A percentile compares a stretch with the other conserved stretches of the same genome.
These are phyloP conservation scores for Aquilaria sinensis DNA, from an alignment of 345 rosid genomes.

Conservation along the genomic window DNA sequence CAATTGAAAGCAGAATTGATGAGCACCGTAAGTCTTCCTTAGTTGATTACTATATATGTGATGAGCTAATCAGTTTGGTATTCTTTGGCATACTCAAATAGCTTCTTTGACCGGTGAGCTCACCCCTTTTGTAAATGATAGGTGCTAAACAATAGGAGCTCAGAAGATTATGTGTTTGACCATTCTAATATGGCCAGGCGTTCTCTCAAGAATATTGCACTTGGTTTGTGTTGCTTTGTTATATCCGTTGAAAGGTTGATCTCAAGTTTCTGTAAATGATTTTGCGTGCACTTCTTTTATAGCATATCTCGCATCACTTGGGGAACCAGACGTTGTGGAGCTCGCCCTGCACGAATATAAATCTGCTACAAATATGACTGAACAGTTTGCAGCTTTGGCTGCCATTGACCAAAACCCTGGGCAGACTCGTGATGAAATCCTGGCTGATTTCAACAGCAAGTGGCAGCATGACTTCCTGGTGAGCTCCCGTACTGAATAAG, in stretches of 20 bases:
- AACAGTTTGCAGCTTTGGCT: constrained; percentile 86
- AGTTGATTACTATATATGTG: background rate
- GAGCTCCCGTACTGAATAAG: constrained; percentile 9
- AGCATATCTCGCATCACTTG: constrained; percentile 90
- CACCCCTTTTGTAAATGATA: constrained; percentile 18
- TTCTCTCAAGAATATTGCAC: constrained; percentile 76
- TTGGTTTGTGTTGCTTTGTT: constrained; percentile 45
- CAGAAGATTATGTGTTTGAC: constrained; percentile 68
- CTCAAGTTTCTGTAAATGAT: constrained; percentile 2
- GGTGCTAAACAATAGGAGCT: constrained; percentile 76
- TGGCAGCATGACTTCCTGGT: constrained; percentile 92
- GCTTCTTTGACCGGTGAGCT: constrained; percentile 2
- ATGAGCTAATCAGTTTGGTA: background rate
- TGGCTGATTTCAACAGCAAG: constrained; percentile 79
- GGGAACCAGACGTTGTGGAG: constrained; percentile 41
- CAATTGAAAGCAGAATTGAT: constrained; percentile 76
- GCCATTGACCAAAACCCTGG: constrained; percentile 80
- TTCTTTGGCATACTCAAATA: background rate
- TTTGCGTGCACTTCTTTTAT: constrained; percentile 9
- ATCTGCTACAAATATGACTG: constrained; percentile 86
- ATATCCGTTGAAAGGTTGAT: background rate
- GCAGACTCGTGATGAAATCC: constrained; percentile 64
- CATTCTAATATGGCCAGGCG: constrained; percentile 84
- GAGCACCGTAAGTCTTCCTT: constrained; percentile 41
- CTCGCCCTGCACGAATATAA: constrained; percentile 71